Percentiles rank a stretch among this genome's conserved stretches.
These are phyloP conservation scores for Teunomyces lycoperdinae DNA, from an alignment of 805 yeast species.

Conservation along the genomic window DNA sequence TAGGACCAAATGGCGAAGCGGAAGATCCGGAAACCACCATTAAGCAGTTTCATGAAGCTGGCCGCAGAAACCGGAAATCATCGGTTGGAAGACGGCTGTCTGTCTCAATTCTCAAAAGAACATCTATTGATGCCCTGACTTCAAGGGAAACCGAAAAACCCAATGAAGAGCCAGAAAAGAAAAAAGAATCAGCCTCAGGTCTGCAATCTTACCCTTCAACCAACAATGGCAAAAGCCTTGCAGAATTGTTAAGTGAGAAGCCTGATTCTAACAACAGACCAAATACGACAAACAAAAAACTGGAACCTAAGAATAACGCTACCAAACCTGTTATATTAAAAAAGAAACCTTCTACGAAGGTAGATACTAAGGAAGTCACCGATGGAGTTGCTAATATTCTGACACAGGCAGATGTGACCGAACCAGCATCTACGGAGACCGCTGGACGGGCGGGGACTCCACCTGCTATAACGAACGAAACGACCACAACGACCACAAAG, in stretches of 20 bases:
- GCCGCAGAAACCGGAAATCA: slow-evolving; percentile 9
- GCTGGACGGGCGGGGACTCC: background rate
- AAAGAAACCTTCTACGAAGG: slow-evolving; percentile 20
- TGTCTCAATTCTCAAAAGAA: slow-evolving; percentile 18
- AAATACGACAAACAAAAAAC: slow-evolving; percentile 11
- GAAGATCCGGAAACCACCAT: slow-evolving; percentile 43
- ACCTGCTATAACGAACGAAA: background rate
- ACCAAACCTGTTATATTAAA: slow-evolving; percentile 38
- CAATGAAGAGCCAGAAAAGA: background rate
- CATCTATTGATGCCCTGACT: slow-evolving; percentile 4
- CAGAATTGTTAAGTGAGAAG: slow-evolving; percentile 35
- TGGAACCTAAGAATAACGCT: slow-evolving; percentile 22
- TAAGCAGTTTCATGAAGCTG: slow-evolving; percentile 7
- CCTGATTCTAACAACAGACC: slow-evolving; percentile 15
- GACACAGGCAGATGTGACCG: too few relatives aligned
- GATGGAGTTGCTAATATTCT: background rate
- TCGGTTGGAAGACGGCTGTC: slow-evolving; percentile 13
- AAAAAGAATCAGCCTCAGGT: slow-evolving; percentile 18
- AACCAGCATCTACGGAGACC: background rate
- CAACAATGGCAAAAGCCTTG: slow-evolving; percentile 35
- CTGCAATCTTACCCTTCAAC: slow-evolving; percentile 14
- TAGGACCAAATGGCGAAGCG: slow-evolving; percentile 62
- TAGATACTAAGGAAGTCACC: background rate
- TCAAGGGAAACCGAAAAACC: background rate
- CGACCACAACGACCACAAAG: background rate